phyloP scores from a whole-genome alignment of 495 filamentous ascomycete species.

The Cetradonia linearis region DNA sequence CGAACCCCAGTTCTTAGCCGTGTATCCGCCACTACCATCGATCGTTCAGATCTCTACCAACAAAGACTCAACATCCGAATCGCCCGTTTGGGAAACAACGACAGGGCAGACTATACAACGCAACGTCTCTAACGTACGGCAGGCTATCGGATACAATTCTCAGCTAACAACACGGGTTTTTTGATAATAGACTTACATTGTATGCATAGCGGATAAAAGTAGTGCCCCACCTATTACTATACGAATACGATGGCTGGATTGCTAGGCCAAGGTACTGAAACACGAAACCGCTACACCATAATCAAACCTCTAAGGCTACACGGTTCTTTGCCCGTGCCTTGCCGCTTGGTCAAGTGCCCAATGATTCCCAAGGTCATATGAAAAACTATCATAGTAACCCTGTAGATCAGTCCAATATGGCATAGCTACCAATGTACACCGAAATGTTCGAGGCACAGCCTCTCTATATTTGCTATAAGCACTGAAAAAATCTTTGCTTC shows the following conservation, averaged over 20 bases:
- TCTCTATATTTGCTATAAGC: not conserved
- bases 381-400: not conserved
- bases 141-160: not conserved
- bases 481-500: not conserved
- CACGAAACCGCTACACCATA: too few relatives aligned
- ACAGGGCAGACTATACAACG: not conserved
- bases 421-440: not conserved
- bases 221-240: not conserved
- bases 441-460: conserved; percentile 6
- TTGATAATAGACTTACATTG: not conserved
- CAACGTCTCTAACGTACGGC: not conserved
- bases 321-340: conserved; percentile 1
- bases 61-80: not conserved
- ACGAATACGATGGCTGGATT: conserved; percentile 1
- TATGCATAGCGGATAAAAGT: not conserved
- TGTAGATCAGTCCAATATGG: not conserved
- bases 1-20: too few relatives aligned
- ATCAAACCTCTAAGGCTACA: not conserved
- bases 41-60: not conserved
- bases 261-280: too few relatives aligned
- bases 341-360: not conserved
- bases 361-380: not conserved
- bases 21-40: not conserved
- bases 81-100: not conserved
- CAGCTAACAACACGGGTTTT: not conserved